Conservation (phyloP, 371 early-diverging fungal species). For the Sanchytrium tribonematis region DNA sequence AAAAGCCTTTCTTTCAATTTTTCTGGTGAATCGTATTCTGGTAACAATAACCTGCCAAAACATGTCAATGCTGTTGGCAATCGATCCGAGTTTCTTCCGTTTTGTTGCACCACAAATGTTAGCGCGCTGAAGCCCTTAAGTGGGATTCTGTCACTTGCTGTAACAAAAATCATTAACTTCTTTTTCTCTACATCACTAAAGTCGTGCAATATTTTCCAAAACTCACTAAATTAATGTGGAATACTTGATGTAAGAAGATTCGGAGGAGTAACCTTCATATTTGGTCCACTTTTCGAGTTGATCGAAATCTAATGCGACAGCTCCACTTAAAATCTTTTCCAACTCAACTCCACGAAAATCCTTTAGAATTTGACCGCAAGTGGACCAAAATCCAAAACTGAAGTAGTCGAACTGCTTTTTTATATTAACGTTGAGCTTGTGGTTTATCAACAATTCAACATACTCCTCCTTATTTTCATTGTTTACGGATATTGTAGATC, state of each 20-base stretch:
- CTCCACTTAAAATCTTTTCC: background rate
- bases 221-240: slow-evolving; percentile 15
- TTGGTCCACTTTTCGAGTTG: background rate
- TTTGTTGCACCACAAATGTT: slow-evolving; percentile 81
- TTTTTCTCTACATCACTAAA: slow-evolving; percentile 59
- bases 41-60: slow-evolving; percentile 75
- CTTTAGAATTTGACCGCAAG: background rate
- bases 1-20: slow-evolving; percentile 57
- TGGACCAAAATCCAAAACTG: background rate
- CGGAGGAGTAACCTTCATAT: background rate
- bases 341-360: background rate
- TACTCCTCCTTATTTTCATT: background rate
- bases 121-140: slow-evolving; percentile 64
- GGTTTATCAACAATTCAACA: background rate
- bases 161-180: slow-evolving; percentile 67
- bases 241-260: background rate
- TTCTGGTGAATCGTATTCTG: slow-evolving; percentile 56
- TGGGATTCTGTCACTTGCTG: slow-evolving; percentile 89
- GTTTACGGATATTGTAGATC: background rate
- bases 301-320: background rate
- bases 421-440: background rate
- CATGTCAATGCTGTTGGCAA: slow-evolving; percentile 75
- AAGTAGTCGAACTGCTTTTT: background rate
- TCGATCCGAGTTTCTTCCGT: slow-evolving; percentile 76
- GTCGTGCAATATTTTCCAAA: slow-evolving; percentile 77